Conservation (phyloP, 2,329 filamentous ascomycete species). For the Neoarthrinium moseri region DNA sequence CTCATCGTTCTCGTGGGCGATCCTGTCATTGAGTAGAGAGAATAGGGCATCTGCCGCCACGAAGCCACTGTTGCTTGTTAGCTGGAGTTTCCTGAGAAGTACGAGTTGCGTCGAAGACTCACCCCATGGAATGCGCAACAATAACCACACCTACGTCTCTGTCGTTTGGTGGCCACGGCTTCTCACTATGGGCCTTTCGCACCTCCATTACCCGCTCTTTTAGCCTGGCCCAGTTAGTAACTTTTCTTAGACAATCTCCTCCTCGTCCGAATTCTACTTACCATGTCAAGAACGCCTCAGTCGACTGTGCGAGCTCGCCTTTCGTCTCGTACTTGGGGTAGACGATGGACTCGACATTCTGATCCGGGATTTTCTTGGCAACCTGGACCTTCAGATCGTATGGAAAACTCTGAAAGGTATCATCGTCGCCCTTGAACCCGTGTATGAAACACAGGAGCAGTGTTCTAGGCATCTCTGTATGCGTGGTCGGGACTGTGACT, state of each 20-base stretch:
- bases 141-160: conserved; percentile 78
- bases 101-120: too few relatives aligned
- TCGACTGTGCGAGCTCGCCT: conserved; percentile 59
- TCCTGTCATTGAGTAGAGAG: conserved; percentile 64
- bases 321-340: conserved; percentile 74
- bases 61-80: conserved; percentile 64
- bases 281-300: conserved; percentile 46
- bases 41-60: conserved; percentile 82
- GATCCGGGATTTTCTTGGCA: conserved; percentile 55
- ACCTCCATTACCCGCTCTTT: conserved; percentile 79
- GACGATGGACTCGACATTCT: conserved; percentile 59
- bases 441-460: conserved; percentile 73
- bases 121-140: conserved; percentile 81
- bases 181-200: conserved; percentile 65
- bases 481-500: not conserved
- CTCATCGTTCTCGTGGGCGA: conserved; percentile 32
- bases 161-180: conserved; percentile 75
- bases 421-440: conserved; percentile 71
- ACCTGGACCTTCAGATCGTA: conserved; percentile 59
- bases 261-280: conserved; percentile 25
- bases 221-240: conserved; percentile 50
- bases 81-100: too few relatives aligned
- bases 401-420: conserved; percentile 69
- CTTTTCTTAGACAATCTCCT: too few relatives aligned
- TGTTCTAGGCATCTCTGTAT: conserved; percentile 50